Evolutionary conservation across 75 land plant genomes (phyloP).

Genomic region (Chamaecyparis obtusa): DNA sequence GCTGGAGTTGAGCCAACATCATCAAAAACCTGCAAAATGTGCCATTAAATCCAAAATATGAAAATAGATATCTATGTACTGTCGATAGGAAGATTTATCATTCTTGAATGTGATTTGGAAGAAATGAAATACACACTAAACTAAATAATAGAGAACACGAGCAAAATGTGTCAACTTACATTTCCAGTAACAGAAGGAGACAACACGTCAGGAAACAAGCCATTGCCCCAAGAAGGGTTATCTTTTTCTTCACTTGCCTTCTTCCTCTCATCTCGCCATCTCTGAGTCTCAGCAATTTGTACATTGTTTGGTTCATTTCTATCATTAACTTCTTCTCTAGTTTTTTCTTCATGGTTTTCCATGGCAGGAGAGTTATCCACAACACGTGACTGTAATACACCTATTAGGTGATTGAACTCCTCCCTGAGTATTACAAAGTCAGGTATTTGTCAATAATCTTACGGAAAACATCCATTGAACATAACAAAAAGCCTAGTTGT

Average conservation of each 20-base stretch:
- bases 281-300: conserved; percentile 1
- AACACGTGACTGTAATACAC: conserved; percentile 1
- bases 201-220: neutral
- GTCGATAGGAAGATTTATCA: neutral
- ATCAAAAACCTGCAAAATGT: conserved; percentile 5
- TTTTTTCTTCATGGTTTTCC: neutral
- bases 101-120: neutral
- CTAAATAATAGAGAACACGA: neutral
- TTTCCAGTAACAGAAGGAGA: neutral
- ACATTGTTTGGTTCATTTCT: neutral
- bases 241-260: conserved; percentile 8
- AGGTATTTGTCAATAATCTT: neutral
- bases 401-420: conserved; percentile 10
- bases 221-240: neutral
- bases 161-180: neutral
- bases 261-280: conserved; percentile 9
- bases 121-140: neutral
- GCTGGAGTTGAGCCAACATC: conserved; percentile 11
- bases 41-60: neutral
- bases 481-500: neutral
- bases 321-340: neutral
- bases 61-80: neutral
- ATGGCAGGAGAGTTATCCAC: conserved; percentile 2
- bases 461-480: neutral
- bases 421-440: conserved; percentile 7